Evolutionary conservation across 257 asterid species (phyloP).

Genomic region (Primulina huaijiensis): DNA sequence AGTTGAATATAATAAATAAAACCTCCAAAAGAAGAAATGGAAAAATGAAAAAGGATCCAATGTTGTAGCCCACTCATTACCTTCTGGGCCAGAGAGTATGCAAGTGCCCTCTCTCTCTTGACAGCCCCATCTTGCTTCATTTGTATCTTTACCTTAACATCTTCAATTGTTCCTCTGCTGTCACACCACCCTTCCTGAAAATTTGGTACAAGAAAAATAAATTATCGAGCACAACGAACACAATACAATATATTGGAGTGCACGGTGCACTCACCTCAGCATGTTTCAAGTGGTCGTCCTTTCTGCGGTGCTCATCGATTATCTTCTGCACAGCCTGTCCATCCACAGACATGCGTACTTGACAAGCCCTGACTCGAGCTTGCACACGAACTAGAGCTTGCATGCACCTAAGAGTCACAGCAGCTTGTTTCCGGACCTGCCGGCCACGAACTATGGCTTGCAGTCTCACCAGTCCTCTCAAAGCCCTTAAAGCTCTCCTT

Average conservation of each 20-base stretch:
- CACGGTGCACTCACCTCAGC: slow-evolving; percentile 59
- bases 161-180: slow-evolving; percentile 73
- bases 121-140: slow-evolving; percentile 87
- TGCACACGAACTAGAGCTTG: slow-evolving; percentile 97
- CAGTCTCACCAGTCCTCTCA: slow-evolving; percentile 89
- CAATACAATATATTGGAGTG: not conserved
- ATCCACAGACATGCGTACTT: slow-evolving; percentile 77
- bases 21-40: not conserved
- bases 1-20: slow-evolving; percentile 6
- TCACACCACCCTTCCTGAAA: slow-evolving; percentile 94
- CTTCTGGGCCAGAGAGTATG: slow-evolving; percentile 79
- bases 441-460: slow-evolving; percentile 92
- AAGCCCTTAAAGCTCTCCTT: slow-evolving; percentile 86
- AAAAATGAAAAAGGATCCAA: not conserved
- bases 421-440: slow-evolving; percentile 92
- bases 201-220: not conserved
- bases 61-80: slow-evolving; percentile 28
- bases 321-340: slow-evolving; percentile 86
- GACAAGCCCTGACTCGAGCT: slow-evolving; percentile 91
- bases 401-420: slow-evolving; percentile 91
- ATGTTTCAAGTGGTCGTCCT: slow-evolving; percentile 51
- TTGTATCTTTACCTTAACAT: slow-evolving; percentile 73
- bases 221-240: not conserved
- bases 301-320: slow-evolving; percentile 56
- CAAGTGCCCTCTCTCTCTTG: slow-evolving; percentile 90